A percentile compares a stretch with the other conserved stretches of the same genome.
These are phyloP conservation scores for Tuber aestivum DNA, from an alignment of 495 filamentous ascomycete species.

Conservation along the genomic window DNA sequence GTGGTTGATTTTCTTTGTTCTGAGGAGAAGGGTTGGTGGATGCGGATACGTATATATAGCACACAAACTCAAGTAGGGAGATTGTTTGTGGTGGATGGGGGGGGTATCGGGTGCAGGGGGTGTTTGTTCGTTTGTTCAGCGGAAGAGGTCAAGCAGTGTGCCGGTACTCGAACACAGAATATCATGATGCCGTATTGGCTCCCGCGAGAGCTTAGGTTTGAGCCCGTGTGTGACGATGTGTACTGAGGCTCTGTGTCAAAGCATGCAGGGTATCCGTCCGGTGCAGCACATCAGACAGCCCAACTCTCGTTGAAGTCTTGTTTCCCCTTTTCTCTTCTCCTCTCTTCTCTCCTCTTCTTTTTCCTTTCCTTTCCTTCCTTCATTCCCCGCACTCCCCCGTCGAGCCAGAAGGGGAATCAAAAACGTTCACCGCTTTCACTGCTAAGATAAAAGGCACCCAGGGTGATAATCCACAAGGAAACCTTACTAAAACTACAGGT, in stretches of 20 bases:
- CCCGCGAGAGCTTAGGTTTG: neutral
- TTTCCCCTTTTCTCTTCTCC: neutral
- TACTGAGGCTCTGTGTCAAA: neutral
- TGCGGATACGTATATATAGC: neutral
- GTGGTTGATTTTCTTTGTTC: neutral
- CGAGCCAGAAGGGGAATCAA: neutral
- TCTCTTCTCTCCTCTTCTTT: neutral
- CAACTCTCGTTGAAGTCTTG: neutral
- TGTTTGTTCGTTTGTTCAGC: slow-evolving; percentile 1
- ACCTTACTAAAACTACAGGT: neutral
- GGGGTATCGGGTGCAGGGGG: neutral
- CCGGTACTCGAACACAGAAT: neutral
- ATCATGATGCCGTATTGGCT: neutral
- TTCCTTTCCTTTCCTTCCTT: too few species aligned
- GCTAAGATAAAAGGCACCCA: neutral
- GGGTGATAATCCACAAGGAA: neutral
- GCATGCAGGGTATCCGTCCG: neutral
- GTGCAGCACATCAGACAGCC: neutral
- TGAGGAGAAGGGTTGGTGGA: neutral
- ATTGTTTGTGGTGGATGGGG: neutral
- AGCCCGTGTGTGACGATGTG: neutral
- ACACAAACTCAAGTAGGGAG: neutral
- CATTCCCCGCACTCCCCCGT: neutral
- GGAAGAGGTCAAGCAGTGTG: neutral
- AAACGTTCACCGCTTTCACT: neutral